Evolutionary conservation across 1,284 basidiomycete species (phyloP).

Genomic region (Cryptococcus sp.): DNA sequence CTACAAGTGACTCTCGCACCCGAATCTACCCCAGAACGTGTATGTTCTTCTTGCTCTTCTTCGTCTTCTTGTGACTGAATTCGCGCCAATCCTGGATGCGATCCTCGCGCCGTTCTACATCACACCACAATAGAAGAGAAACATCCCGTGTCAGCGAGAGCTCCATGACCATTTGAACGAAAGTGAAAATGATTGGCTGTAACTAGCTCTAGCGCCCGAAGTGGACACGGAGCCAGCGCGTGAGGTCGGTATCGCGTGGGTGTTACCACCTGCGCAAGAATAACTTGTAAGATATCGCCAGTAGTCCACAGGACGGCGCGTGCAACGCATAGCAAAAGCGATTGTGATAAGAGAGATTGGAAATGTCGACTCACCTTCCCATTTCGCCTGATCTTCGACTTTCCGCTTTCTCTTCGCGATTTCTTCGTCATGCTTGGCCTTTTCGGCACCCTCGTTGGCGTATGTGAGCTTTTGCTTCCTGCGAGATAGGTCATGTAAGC

Average conservation of each 20-base stretch:
- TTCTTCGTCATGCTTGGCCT: conserved; percentile 56
- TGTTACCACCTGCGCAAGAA: conserved; percentile 12
- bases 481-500: background rate
- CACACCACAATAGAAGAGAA: conserved; percentile 5
- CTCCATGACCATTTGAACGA: conserved; percentile 1
- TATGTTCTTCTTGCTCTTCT: conserved; percentile 46
- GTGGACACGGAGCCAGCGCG: no score
- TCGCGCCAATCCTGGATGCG: conserved; percentile 50
- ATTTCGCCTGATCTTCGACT: conserved; percentile 56
- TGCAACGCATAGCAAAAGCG: background rate
- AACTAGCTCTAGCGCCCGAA: no score
- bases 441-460: conserved; percentile 60
- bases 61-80: conserved; percentile 37
- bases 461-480: conserved; percentile 56
- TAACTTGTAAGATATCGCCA: conserved; percentile 20
- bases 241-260: background rate
- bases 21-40: conserved; percentile 41
- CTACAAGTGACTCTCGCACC: background rate
- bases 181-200: no score
- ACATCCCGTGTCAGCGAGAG: conserved; percentile 39
- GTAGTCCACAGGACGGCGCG: conserved; percentile 10
- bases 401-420: conserved; percentile 54
- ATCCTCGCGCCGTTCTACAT: conserved; percentile 46
- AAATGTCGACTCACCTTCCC: conserved; percentile 55
- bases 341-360: conserved; percentile 2